Evolutionary conservation across 2,329 filamentous ascomycete species (phyloP).

Genomic region (Macroventuria anomochaeta): DNA sequence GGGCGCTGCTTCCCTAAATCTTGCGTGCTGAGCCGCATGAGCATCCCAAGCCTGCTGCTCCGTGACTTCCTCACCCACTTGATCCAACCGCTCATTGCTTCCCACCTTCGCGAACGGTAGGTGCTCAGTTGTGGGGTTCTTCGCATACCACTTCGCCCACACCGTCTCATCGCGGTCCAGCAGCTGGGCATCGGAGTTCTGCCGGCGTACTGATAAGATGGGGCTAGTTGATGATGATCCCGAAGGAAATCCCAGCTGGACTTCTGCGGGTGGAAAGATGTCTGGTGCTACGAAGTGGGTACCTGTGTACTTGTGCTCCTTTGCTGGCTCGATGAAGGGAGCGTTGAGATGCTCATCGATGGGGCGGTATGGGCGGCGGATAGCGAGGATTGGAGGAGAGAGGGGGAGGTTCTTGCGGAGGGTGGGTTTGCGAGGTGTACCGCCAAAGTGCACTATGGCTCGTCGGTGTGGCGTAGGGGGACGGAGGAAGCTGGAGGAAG

Average conservation of each 20-base stretch:
- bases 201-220: neutral
- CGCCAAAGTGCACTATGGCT: neutral
- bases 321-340: constrained; percentile 4
- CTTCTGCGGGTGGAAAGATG: constrained; percentile 6
- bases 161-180: constrained; percentile 15
- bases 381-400: neutral
- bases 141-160: constrained; percentile 19
- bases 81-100: neutral
- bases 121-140: neutral
- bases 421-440: constrained; percentile 3
- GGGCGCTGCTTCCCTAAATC: neutral
- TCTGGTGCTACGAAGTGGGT: constrained; percentile 13
- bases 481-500: neutral
- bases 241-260: constrained; percentile 18
- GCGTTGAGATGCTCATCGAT: neutral
- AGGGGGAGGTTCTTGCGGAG: constrained; percentile 2
- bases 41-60: constrained; percentile 6
- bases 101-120: constrained; percentile 10
- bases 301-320: constrained; percentile 6
- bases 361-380: neutral
- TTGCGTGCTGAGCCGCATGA: neutral
- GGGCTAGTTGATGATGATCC: neutral
- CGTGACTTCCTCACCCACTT: neutral
- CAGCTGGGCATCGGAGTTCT: constrained; percentile 5
- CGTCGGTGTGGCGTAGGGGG: neutral